These are phyloP conservation scores for Zea mays DNA, from an alignment of 176 grass and related monocot species.

Conservation along the genomic window DNA sequence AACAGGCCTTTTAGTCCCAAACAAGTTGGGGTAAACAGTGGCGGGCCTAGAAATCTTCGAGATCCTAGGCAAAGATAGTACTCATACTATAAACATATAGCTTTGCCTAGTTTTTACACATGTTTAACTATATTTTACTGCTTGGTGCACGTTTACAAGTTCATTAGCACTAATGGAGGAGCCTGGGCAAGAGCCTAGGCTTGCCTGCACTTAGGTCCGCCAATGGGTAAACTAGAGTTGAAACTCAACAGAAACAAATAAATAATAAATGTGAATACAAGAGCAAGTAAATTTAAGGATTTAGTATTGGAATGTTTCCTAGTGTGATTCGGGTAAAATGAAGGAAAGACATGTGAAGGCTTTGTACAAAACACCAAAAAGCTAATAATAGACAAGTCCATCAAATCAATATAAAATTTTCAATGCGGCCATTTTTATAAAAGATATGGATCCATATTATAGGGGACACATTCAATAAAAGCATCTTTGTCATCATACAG, in stretches of 20 bases:
- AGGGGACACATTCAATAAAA: background rate
- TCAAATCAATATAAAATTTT: background rate
- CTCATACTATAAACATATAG: no score
- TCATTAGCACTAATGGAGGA: no score
- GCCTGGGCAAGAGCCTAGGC: no score
- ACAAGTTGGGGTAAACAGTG: no score
- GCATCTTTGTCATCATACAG: background rate
- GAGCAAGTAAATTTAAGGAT: conserved; percentile 5
- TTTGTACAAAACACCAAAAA: background rate
- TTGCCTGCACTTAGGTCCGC: no score
- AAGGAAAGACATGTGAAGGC: background rate
- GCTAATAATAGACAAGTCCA: background rate
- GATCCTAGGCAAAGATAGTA: no score
- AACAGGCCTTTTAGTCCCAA: no score
- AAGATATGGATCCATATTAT: background rate
- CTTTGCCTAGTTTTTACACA: no score
- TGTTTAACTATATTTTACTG: no score
- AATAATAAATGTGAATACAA: background rate
- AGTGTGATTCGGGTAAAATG: background rate
- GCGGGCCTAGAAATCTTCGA: no score
- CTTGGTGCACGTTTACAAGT: no score
- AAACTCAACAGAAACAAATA: background rate
- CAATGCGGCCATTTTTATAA: background rate
- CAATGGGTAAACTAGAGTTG: no score
- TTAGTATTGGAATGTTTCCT: conserved; percentile 1